phyloP scores from a whole-genome alignment of 2,329 filamentous ascomycete genomes.

The Podosphaera aphanis region DNA sequence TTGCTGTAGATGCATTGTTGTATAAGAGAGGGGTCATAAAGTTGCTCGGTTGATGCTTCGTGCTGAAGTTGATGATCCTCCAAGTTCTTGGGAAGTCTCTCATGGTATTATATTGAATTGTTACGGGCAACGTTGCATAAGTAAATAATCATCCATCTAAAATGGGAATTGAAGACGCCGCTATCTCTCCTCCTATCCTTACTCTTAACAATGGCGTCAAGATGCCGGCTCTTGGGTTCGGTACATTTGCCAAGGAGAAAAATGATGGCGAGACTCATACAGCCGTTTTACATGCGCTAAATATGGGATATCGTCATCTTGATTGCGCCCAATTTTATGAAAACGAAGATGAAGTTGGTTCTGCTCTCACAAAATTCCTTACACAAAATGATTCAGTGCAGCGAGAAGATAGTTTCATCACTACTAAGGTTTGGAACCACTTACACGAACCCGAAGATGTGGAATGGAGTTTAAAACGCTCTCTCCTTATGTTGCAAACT shows the following conservation, averaged over 20 bases:
- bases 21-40: too few relatives aligned
- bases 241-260: conserved; percentile 16
- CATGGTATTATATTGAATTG: too few relatives aligned
- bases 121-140: too few relatives aligned
- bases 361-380: conserved; percentile 52
- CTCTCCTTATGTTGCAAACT: conserved; percentile 46
- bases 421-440: conserved; percentile 68
- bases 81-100: too few relatives aligned
- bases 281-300: conserved; percentile 34
- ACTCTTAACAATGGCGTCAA: conserved; percentile 18
- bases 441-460: conserved; percentile 40
- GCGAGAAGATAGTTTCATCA: conserved; percentile 61
- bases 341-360: conserved; percentile 64
- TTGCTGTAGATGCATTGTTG: too few relatives aligned
- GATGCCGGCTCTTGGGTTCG: conserved; percentile 23
- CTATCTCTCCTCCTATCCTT: conserved; percentile 9
- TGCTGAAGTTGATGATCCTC: too few relatives aligned
- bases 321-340: conserved; percentile 57
- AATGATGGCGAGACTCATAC: conserved; percentile 23
- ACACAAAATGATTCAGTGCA: conserved; percentile 36
- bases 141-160: background rate
- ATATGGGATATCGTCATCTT: conserved; percentile 40
- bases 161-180: conserved; percentile 9
- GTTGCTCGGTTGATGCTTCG: too few relatives aligned
- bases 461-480: conserved; percentile 51